Evolutionary conservation across 164 flowering plant genomes (phyloP), one percentile per base, ranked within the genome.

Genomic region (Vitis rupestris): DNA sequence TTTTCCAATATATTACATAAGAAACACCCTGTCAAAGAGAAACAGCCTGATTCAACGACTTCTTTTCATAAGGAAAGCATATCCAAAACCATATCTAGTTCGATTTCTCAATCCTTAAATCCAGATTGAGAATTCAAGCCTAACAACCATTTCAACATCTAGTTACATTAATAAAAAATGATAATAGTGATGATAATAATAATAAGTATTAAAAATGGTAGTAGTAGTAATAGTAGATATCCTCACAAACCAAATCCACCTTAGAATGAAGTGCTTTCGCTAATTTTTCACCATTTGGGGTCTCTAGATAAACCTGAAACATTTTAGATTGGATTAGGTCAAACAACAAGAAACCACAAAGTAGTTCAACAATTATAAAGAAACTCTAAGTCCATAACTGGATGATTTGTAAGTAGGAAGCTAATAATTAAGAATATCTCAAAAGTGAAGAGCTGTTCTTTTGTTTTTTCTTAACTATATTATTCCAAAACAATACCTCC

Each of bases 1-100:
- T 73, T 75, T 79, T 88, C 98, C 98, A 93, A 74, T 88, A 93
- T 67, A 93, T 88, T 11, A 92, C 92, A 78, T 90, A 92, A 58
- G 94, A 89, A 72, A 96, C 73, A 49, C 98, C 99, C 99, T 96
- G 93, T 78, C 56, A 58, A 75, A 67, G 64, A 8, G 44, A 70
- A 63, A 48, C 59, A 71, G 27, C 30, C 8, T 16, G 10, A 55
- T 47, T 74, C 57, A 76, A 59, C 30, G 3, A 61, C 50, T 4
- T 3, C 2, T 64, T 19, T 50, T 29, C 19, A 16, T 37, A 0
- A 37, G 7, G 44, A 37, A 19, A 50, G 31, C 11, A 54, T n/a
- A 4, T 11, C 31, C n/a, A 17, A n/a, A 47, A 61, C 14, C 29
- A 63, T 63, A 63, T 5, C 54, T 2, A 70, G n/a, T 16, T 17